Evolutionary conservation across 2,329 filamentous ascomycete species (phyloP), one percentile per base, ranked within the genome.

Genomic region (Hymenoscyphus salicellus): DNA sequence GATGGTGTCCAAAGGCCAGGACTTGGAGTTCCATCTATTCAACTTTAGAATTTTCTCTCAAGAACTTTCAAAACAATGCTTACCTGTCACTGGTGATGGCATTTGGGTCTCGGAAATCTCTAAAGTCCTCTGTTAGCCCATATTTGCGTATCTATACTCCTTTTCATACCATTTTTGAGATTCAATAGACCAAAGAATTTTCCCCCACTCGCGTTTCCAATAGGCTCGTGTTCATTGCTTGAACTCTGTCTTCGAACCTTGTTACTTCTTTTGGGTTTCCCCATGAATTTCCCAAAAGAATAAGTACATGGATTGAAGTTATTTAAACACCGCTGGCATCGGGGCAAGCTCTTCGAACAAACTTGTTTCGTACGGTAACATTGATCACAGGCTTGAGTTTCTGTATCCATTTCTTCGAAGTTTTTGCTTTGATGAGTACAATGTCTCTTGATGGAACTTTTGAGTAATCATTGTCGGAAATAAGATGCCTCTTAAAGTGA

Each of bases 381-480:
- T 38, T 63, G 61, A 36, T 63, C 61, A 43, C 61, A 63, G 57
- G 61, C 61, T 61, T 61, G 60, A 20, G 60, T 33, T 61, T 61
- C 60, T 11, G 60, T 61, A 56, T 61, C 60, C 60, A 61, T 61
- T 41, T 55, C 55, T 38, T 59, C 46, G 46, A 23, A 26, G n/a
- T 16, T 52, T 14, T 52, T 8, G 46, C 20, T 38, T 28, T 43
- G 36, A 59, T 26, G n/a, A 43, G 33, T 23, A n/a, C 36, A 28
- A 41, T 38, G 26, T 43, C 26, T 43, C 7, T 46, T 61, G 30
- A 16, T 61, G 30, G 46, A 55, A n/a, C 6, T 30, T 56, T 61
- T 46, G 28, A 43, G 60, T 61, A 49, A 49, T 52, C 32, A 28
- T 49, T 33, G 28, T 41, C 46, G 58, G 58, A 41, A 30, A 60